A percentile compares a stretch with the other conserved stretches of the same genome.
Evolutionary conservation across 2,329 filamentous ascomycete genomes (phyloP).

Genomic region (Aspergillus glaucus): DNA sequence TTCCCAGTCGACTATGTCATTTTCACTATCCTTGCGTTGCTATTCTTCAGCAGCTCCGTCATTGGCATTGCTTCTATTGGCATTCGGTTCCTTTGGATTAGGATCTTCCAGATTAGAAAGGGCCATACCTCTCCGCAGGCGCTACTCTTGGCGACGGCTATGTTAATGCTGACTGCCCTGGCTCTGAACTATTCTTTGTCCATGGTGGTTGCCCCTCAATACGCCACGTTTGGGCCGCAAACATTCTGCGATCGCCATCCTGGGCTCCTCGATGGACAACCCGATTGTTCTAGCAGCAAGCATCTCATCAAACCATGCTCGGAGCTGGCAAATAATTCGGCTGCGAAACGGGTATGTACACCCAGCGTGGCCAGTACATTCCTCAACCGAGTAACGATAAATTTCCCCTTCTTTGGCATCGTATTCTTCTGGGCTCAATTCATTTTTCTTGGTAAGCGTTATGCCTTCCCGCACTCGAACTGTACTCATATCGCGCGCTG

Average conservation of each 20-base stretch:
- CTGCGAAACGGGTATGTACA: conserved; percentile 77
- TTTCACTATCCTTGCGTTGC: conserved; percentile 74
- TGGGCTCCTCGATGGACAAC: conserved; percentile 56
- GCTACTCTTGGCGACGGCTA: conserved; percentile 79
- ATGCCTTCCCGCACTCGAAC: neutral
- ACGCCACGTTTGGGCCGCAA: conserved; percentile 88
- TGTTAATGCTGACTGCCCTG: conserved; percentile 82
- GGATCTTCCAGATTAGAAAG: conserved; percentile 82
- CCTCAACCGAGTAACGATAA: conserved; percentile 83
- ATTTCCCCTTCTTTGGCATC: conserved; percentile 90
- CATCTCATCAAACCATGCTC: conserved; percentile 76
- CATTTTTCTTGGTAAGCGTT: conserved; percentile 61
- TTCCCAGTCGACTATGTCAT: conserved; percentile 92
- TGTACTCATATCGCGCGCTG: neutral
- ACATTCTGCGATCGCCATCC: conserved; percentile 78
- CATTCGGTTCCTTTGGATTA: conserved; percentile 94
- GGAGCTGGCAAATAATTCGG: conserved; percentile 63
- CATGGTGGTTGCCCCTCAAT: conserved; percentile 93
- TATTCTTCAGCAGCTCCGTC: conserved; percentile 85
- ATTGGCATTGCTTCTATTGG: conserved; percentile 79
- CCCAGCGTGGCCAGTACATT: conserved; percentile 88
- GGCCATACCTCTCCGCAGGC: conserved; percentile 88
- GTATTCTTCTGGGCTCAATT: conserved; percentile 97
- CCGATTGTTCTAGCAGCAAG: conserved; percentile 63
- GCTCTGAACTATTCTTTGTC: conserved; percentile 89